These are phyloP conservation scores for Cutaneotrichosporon sp. DNA, from an alignment of 1,284 basidiomycete genomes.

Conservation along the genomic window DNA sequence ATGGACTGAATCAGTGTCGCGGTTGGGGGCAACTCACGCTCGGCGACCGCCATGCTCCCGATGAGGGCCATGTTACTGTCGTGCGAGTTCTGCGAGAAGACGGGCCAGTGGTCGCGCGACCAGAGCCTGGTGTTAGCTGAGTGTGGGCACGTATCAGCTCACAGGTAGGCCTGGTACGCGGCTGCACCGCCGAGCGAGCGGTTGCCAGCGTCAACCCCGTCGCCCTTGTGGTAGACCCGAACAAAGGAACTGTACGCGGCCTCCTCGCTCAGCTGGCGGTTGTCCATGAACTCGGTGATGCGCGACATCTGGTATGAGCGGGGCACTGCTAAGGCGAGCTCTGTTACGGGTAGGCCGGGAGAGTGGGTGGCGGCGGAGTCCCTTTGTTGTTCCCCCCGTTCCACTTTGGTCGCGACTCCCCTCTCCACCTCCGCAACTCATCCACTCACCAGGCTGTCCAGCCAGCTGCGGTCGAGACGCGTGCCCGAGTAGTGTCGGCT, in stretches of 20 bases:
- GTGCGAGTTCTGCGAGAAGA: conserved; percentile 36
- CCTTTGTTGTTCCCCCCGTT: too few species aligned
- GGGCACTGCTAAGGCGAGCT: too few species aligned
- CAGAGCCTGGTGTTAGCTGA: conserved; percentile 33
- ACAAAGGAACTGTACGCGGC: conserved; percentile 43
- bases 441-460: conserved; percentile 8
- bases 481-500: conserved; percentile 11
- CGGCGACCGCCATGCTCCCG: conserved; percentile 45
- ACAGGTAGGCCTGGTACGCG: conserved; percentile 50
- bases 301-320: not conserved
- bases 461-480: not conserved
- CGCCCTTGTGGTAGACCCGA: conserved; percentile 38
- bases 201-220: conserved; percentile 42
- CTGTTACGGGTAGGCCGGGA: too few species aligned
- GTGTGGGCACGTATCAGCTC: conserved; percentile 15
- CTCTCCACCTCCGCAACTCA: too few species aligned
- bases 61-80: conserved; percentile 44
- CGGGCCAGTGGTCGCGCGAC: conserved; percentile 45
- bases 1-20: conserved; percentile 36
- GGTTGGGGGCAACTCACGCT: conserved; percentile 34
- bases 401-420: too few species aligned
- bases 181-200: conserved; percentile 49
- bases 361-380: not conserved
- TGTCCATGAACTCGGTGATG: not conserved
- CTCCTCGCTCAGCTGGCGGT: conserved; percentile 31